Evolutionary conservation across 2,329 filamentous ascomycete genomes (phyloP), one percentile per base, ranked within the genome.

Genomic region (Knufia fluminis): DNA sequence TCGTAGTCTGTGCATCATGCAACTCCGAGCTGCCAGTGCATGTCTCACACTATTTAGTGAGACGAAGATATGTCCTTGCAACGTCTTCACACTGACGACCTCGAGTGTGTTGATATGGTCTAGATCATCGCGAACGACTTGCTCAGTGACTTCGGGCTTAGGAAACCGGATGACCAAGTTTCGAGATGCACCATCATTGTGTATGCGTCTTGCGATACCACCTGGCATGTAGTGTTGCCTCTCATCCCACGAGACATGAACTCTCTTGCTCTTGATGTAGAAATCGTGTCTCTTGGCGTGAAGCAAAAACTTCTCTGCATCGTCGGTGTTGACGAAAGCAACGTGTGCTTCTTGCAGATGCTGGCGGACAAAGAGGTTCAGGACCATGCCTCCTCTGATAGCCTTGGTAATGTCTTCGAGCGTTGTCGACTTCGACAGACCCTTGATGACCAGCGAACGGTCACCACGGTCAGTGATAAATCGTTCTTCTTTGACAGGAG

Each of bases 51-150:
- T 88, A 64, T 90, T 94, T 6, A 83, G 86, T 49, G 78, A 81
- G 55, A 94, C 79, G 63, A 78, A 78, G 51, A 77, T 83, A 63
- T 80, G 77, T 3, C 73, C 72, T 16, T 73, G 69, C 2, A 67
- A 65, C 63, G 85, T 83, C 6, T 68, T 66, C 39, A 92, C 68
- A 38, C 76, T 76, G 59, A 92, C 72, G 9, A 94, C 76, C 19
- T 83, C 71, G 1, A 94, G 73, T 54, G 86, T 86, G 68, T 91
- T 82, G 52, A 94, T 91, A 62, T 94, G 87, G 20, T 89, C 83
- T 32, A 92, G 73, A 58, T 94, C 85, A 3, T 82, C 75, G 9
- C 83, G 79, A 54, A 94, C 79, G 14, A 68, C 66, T 6, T 77
- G 68, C 56, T 82, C 82, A 0, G 80, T 87, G 56, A 85, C 69